A percentile compares a stretch with the other conserved stretches of the same genome.
phyloP scores from a whole-genome alignment of 257 asterid species.

The Nicotiana noctiflora region DNA sequence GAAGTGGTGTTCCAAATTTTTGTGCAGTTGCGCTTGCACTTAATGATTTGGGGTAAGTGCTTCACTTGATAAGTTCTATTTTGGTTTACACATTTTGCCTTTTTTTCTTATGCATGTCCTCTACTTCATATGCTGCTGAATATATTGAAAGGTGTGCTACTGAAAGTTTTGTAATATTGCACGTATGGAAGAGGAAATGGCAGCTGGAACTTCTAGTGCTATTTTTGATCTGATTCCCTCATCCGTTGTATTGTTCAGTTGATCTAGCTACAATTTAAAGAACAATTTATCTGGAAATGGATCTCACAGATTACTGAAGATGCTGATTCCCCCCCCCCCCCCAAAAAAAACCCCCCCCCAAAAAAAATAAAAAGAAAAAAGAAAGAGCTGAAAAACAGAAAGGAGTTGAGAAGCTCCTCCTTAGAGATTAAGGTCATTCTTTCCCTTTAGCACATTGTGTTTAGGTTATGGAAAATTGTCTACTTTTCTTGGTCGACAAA shows the following conservation, averaged over 20 bases:
- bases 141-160: background rate
- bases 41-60: constrained; percentile 76
- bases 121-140: background rate
- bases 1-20: constrained; percentile 92
- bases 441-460: background rate
- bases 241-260: background rate
- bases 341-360: no score
- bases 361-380: background rate
- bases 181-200: background rate
- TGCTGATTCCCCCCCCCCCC: background rate
- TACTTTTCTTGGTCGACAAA: background rate
- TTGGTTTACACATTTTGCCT: background rate
- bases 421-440: background rate
- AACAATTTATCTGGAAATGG: background rate
- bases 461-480: background rate
- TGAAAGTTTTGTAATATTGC: background rate
- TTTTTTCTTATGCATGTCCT: no score
- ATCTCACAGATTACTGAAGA: background rate
- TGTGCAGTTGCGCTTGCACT: constrained; percentile 97
- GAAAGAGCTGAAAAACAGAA: background rate
- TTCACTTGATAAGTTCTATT: background rate
- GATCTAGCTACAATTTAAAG: background rate
- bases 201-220: background rate
- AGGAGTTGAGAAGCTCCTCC: background rate
- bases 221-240: background rate